Base-by-base conservation (phyloP, 2,329 filamentous ascomycete genomes). In the Fusarium sulawesiense region DNA sequence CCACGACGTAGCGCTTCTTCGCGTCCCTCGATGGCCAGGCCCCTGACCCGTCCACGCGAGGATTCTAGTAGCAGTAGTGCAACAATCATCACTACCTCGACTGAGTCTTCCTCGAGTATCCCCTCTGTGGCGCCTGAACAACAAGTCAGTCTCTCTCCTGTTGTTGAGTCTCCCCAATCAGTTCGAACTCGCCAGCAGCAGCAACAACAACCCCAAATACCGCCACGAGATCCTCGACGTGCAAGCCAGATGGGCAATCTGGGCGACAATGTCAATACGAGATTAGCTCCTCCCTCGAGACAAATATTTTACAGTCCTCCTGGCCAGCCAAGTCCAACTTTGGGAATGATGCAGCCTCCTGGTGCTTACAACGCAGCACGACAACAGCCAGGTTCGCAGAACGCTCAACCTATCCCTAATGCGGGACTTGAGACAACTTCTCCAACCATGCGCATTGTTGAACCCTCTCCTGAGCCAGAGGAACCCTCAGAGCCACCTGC, bases 121-220 rank as follows among this genome's bases (percentile, higher is more conserved):
- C 70, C 68, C 18, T 60, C 64, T 7, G 55, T 71, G 9, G 65
- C 70, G 2, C 68, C 66, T 20, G 65, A 71, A 11, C 68, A 73
- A 25, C 76, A 63, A 55, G 75, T 65, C 58, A 80, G 78, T 46
- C 78, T 87, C 7, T 85, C 85, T 0, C 85, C 85, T 2, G 85
- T 87, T 8, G 78, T 77, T 14, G 85, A 87, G 70, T 85, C 83
- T 1, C 84, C 83, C 4, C 75, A 75, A 16, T 76, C 78, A 10
- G 69, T 56, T 44, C 70, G 72, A 34, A 73, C 78, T 23, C 76
- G 76, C 18, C 80, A 34, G 78, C 78, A 16, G n/a, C 60, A 64
- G 44, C 32, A 51, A 20, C 45, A 48, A 18, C 48, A 50, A 12
- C 79, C 80, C 14, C 73, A 61, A 49, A 80, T 79, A 32, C 73